phyloP scores from a whole-genome alignment of 192 early-diverging fungal species.

The Backusella psychrophila region DNA sequence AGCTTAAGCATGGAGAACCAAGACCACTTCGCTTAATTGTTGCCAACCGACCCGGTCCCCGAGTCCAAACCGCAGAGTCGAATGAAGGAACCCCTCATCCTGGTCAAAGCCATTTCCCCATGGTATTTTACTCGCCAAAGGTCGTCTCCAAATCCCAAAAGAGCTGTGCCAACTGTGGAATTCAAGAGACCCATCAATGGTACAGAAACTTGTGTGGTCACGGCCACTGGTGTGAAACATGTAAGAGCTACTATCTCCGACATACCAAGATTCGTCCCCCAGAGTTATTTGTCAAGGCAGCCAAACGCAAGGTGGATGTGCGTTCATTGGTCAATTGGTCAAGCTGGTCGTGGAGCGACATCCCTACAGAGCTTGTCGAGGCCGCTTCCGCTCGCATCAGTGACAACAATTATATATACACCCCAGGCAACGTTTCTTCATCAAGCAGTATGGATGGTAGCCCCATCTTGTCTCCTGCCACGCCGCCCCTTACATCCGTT shows the following conservation, averaged over 20 bases:
- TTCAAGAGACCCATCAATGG: conserved; percentile 35
- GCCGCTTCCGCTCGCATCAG: background rate
- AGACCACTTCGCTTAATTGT: conserved; percentile 27
- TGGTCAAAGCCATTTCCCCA: background rate
- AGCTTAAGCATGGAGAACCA: conserved; percentile 29
- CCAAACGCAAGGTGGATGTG: conserved; percentile 30
- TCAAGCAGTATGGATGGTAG: background rate
- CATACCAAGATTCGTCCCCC: conserved; percentile 25
- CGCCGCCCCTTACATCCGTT: conserved; percentile 1
- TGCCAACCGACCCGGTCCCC: conserved; percentile 20
- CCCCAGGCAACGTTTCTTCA: background rate
- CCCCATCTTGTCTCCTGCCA: conserved; percentile 2
- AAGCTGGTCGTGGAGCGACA: conserved; percentile 20
- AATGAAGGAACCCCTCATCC: background rate
- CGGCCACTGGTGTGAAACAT: conserved; percentile 37
- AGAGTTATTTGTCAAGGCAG: conserved; percentile 30
- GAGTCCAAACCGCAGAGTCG: background rate
- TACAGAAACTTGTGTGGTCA: conserved; percentile 33
- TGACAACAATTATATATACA: background rate
- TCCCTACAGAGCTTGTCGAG: background rate
- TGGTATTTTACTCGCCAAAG: conserved; percentile 15
- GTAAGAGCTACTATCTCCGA: conserved; percentile 34
- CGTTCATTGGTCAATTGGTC: conserved; percentile 21
- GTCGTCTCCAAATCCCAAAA: conserved; percentile 3
- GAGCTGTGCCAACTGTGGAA: conserved; percentile 28